Conservation (phyloP, 495 filamentous ascomycete genomes). For the Podospora conica region DNA sequence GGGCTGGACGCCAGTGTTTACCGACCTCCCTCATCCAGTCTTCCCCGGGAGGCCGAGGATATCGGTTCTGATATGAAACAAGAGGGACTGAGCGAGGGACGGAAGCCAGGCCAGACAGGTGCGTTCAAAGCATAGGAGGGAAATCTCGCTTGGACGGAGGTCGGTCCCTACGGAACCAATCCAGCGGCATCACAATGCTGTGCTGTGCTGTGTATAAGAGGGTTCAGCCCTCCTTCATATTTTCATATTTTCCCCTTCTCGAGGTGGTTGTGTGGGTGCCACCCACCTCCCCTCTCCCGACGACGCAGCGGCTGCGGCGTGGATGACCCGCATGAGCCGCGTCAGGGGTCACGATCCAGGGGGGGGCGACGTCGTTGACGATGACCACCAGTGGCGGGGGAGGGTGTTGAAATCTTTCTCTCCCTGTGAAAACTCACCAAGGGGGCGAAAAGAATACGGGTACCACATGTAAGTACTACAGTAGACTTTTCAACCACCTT, state of each 20-base stretch:
- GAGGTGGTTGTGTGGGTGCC: neutral
- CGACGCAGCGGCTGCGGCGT: neutral
- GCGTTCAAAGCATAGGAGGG: neutral
- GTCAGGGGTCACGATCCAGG: neutral
- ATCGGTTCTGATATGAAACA: neutral
- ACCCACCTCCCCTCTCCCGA: neutral
- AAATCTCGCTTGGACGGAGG: neutral
- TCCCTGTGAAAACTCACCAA: neutral
- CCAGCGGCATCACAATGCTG: neutral
- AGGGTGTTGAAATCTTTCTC: too few species aligned
- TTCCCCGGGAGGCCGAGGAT: neutral
- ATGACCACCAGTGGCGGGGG: neutral
- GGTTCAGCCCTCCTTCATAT: neutral
- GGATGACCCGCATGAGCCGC: neutral
- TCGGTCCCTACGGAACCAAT: too few species aligned
- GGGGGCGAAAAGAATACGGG: neutral
- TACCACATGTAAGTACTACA: too few species aligned
- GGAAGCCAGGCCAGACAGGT: neutral
- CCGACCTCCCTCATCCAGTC: neutral
- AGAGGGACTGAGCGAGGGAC: too few species aligned
- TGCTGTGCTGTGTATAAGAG: too few species aligned
- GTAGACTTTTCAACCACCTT: too few species aligned
- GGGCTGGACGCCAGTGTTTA: neutral
- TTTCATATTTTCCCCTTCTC: neutral
- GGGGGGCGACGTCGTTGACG: neutral